Percentiles rank a stretch among this genome's conserved stretches.
These are phyloP conservation scores for Euphorbia tirucalli DNA, from an alignment of 345 rosid genomes.

Conservation along the genomic window DNA sequence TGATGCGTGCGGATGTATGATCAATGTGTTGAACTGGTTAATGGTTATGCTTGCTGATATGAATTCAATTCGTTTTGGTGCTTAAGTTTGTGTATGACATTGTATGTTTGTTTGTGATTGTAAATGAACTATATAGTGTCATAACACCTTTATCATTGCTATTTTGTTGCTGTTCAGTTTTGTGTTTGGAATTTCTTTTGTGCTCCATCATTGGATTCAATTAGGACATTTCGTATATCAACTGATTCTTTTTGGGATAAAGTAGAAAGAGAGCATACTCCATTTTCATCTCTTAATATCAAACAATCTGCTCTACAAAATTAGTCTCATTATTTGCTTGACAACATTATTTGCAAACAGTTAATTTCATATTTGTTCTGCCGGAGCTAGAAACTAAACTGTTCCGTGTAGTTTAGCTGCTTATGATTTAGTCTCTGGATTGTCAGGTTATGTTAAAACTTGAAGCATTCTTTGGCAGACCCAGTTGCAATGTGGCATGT, in stretches of 20 bases:
- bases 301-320: not conserved
- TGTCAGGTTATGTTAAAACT: conserved; percentile 75
- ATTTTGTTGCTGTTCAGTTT: too few species aligned
- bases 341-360: not conserved
- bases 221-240: not conserved
- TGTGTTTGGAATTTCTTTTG: not conserved
- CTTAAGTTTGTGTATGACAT: not conserved
- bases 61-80: not conserved
- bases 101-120: not conserved
- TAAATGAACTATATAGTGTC: not conserved
- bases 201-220: not conserved
- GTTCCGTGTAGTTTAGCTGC: conserved; percentile 37
- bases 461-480: conserved; percentile 97
- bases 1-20: not conserved
- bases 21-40: too few species aligned
- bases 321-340: not conserved
- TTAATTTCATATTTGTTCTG: too few species aligned
- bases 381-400: not conserved
- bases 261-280: not conserved
- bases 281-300: not conserved
- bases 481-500: conserved; percentile 99
- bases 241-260: not conserved
- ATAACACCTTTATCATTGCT: too few species aligned
- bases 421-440: conserved; percentile 52
- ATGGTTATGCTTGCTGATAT: not conserved